Evolutionary conservation across 1,139 yeast species (phyloP), one percentile per base, ranked within the genome.

Genomic region (Nakaseomyces sp.): DNA sequence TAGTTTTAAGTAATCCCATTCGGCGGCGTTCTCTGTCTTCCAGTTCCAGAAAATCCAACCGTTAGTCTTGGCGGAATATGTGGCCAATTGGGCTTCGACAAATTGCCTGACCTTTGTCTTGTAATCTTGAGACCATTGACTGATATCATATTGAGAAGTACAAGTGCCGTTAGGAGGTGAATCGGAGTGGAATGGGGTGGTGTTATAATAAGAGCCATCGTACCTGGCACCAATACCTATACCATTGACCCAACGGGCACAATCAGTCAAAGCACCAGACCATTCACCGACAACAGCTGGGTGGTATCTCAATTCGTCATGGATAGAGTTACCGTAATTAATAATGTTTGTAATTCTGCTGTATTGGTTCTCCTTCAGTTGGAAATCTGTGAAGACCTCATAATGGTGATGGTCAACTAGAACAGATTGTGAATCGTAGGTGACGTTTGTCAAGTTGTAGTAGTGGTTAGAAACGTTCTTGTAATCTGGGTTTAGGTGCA

Each of bases 41-140:
- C 74, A 79, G 57, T 79, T 76, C 86, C 85, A 79, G 56, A 79
- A 79, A 28, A 77, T 75, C 82, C 82, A 79, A 2, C 85, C 85
- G 5, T 66, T 66, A 30, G 69, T 61, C 43, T 63, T 50, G 22
- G 49, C 44, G n/a, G 62, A 58, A 54, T 72, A 76, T 17, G 73
- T 68, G 46, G 73, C 72, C 54, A 76, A 58, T 57, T 72, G 74
- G 51, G 76, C 70, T 63, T 77, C 71, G 61, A 74, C 60, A 61
- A 70, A 68, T 63, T 65, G 63, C 60, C 77, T 65, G 50, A 74
- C 64, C 45, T 66, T 53, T 29, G 48, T 46, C 52, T 63, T 60
- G 44, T 66, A 67, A 13, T 57, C 55, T 8, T 54, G 51, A 9
- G 65, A 50, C 63, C 71, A 72, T 41, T 63, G 56, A 3, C 45